A percentile compares a stretch with the other conserved stretches of the same genome.
These are phyloP conservation scores for Linanthus parryae DNA, from an alignment of 148 eudicot genomes.

Conservation along the genomic window DNA sequence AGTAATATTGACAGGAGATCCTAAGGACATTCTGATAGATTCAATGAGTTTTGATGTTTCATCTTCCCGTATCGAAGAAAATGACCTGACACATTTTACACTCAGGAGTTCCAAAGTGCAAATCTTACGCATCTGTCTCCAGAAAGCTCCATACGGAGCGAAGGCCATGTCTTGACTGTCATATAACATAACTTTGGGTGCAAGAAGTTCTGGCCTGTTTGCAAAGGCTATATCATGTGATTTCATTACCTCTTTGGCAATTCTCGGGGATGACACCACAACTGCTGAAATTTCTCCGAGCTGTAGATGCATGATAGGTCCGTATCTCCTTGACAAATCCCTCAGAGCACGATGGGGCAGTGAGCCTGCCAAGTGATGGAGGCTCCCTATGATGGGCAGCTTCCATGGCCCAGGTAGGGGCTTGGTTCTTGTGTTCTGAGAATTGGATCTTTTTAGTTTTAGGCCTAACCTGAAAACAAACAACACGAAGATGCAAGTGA, in stretches of 20 bases:
- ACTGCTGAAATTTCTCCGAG: conserved; percentile 5
- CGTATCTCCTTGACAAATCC: conserved; percentile 8
- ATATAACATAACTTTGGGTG: conserved; percentile 8
- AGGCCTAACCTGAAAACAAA: too few relatives aligned
- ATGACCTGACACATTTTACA: background rate
- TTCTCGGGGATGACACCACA: conserved; percentile 4
- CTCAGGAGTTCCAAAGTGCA: conserved; percentile 4
- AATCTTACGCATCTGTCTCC: conserved; percentile 12
- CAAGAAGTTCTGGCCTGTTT: conserved; percentile 6
- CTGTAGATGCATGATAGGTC: conserved; percentile 11
- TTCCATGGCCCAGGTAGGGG: conserved; percentile 12
- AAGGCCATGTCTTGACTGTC: conserved; percentile 5
- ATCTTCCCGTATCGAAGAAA: background rate
- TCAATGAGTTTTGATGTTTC: background rate
- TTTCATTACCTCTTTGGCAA: conserved; percentile 8
- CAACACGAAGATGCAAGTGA: too few relatives aligned
- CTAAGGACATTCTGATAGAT: background rate
- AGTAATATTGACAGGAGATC: background rate
- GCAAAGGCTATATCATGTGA: background rate
- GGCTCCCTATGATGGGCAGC: conserved; percentile 13
- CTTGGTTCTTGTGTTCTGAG: background rate
- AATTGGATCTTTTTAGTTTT: too few relatives aligned
- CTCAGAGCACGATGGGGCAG: conserved; percentile 6
- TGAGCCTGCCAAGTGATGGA: background rate
- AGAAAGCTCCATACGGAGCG: conserved; percentile 12